Evolutionary conservation across 441 rosid species (phyloP).

Genomic region (Euphorbia corollata): DNA sequence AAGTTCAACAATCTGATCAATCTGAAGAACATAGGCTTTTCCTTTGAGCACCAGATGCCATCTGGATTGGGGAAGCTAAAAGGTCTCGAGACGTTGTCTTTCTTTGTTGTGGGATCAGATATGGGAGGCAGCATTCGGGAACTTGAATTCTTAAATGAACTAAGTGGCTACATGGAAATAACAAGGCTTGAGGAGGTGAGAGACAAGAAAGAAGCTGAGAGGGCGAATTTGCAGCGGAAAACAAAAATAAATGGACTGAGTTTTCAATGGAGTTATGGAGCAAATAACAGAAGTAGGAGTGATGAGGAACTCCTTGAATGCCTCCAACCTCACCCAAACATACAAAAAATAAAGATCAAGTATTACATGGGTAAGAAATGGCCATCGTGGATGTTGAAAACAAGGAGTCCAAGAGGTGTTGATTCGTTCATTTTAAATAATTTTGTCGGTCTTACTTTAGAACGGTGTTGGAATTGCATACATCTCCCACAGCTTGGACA

Average conservation of each 20-base stretch:
- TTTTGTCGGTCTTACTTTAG: slow-evolving; percentile 18
- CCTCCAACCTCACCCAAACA: not conserved
- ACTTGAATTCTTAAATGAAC: not conserved
- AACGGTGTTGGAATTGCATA: slow-evolving; percentile 1
- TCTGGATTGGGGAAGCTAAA: slow-evolving; percentile 5
- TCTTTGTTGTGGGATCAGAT: slow-evolving; percentile 17
- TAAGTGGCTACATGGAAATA: not conserved
- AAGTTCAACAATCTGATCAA: not conserved
- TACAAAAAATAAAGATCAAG: slow-evolving; percentile 15
- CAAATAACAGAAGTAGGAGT: not conserved
- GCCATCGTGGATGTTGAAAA: slow-evolving; percentile 21
- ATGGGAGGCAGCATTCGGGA: slow-evolving; percentile 9
- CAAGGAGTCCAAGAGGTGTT: not conserved
- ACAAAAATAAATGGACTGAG: not conserved
- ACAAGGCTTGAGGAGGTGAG: not conserved
- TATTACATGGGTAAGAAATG: slow-evolving; percentile 17
- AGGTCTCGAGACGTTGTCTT: slow-evolving; percentile 9
- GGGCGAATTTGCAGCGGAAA: not conserved
- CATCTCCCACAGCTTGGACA: slow-evolving; percentile 9
- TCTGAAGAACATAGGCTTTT: not conserved
- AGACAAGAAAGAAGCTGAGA: not conserved
- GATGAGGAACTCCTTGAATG: slow-evolving; percentile 25
- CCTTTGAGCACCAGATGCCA: not conserved
- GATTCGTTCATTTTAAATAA: not conserved
- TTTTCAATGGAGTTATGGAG: not conserved